Percentiles rank a stretch among this genome's conserved stretches.
Conservation (phyloP, 192 early-diverging fungal genomes). For the Phycomyces blakesleeanus region DNA sequence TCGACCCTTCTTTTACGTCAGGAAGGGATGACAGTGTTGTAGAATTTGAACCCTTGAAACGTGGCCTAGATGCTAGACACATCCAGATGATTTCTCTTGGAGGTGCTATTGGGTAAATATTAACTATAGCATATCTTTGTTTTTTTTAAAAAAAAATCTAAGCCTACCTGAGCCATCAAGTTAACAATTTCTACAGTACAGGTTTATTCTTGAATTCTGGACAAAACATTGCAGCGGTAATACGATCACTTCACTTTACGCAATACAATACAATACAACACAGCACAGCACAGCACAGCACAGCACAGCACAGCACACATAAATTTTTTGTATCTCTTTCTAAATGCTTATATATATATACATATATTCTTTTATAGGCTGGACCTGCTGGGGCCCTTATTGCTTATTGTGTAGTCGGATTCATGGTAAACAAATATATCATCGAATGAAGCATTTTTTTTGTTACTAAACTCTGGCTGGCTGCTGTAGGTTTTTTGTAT, state of each 20-base stretch:
- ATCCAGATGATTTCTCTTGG: slow-evolving; percentile 36
- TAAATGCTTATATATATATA: too few species aligned
- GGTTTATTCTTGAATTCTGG: slow-evolving; percentile 73
- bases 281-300: too few species aligned
- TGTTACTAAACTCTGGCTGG: too few species aligned
- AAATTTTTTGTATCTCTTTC: too few species aligned
- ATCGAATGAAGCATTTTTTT: too few species aligned
- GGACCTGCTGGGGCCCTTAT: slow-evolving; percentile 71
- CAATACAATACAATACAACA: too few species aligned
- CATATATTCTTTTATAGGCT: slow-evolving; percentile 35
- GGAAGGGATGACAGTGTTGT: background rate
- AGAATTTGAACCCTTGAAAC: background rate
- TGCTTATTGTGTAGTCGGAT: slow-evolving; percentile 48
- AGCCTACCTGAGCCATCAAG: background rate
- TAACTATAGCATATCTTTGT: too few species aligned
- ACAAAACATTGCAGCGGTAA: slow-evolving; percentile 47
- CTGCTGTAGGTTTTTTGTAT: slow-evolving; percentile 59
- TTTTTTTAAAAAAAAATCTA: background rate
- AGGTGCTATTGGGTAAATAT: slow-evolving; percentile 27
- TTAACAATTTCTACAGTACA: slow-evolving; percentile 35
- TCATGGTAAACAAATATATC: slow-evolving; percentile 17
- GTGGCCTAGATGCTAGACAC: slow-evolving; percentile 27
- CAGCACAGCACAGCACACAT: too few species aligned
- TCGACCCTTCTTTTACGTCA: background rate
- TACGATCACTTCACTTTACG: background rate